A percentile compares a stretch with the other conserved stretches of the same genome.
These are phyloP conservation scores for Monosporascus sp. DNA, from an alignment of 2,329 filamentous ascomycete genomes.

Conservation along the genomic window DNA sequence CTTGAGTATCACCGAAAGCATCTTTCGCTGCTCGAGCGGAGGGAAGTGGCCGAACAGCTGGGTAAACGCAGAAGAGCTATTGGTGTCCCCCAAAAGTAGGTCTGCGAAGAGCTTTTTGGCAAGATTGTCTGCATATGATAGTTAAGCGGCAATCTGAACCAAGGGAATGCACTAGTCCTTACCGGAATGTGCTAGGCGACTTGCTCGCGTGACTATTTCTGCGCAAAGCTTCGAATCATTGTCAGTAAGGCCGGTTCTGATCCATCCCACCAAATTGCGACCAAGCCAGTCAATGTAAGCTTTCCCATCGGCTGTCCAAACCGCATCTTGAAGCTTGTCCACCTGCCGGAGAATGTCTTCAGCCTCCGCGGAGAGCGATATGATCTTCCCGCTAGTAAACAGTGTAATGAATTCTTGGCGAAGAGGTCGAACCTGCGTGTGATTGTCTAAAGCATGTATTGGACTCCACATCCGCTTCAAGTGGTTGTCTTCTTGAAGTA, in stretches of 20 bases:
- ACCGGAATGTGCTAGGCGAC: constrained; percentile 72
- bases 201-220: constrained; percentile 50
- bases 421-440: constrained; percentile 28
- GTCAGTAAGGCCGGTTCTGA: constrained; percentile 24
- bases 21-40: constrained; percentile 38
- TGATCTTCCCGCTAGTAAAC: constrained; percentile 43
- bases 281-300: constrained; percentile 70
- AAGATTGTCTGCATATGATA: constrained; percentile 33
- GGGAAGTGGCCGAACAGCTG: constrained; percentile 31
- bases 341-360: constrained; percentile 40
- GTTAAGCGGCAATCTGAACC: background rate
- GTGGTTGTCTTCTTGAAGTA: constrained; percentile 33
- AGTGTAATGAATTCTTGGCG: constrained; percentile 40
- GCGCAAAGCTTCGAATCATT: constrained; percentile 37
- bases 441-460: constrained; percentile 8
- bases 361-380: constrained; percentile 51
- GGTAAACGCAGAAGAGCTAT: constrained; percentile 21
- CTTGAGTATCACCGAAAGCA: constrained; percentile 35
- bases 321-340: constrained; percentile 21
- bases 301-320: constrained; percentile 61
- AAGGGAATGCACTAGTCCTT: constrained; percentile 16
- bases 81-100: constrained; percentile 16
- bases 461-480: constrained; percentile 20
- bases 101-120: constrained; percentile 24
- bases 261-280: constrained; percentile 50